Evolutionary conservation across 169 alveolate species (phyloP), one percentile per base, ranked within the genome.

Genomic region (Perkinsus chesapeaki): DNA sequence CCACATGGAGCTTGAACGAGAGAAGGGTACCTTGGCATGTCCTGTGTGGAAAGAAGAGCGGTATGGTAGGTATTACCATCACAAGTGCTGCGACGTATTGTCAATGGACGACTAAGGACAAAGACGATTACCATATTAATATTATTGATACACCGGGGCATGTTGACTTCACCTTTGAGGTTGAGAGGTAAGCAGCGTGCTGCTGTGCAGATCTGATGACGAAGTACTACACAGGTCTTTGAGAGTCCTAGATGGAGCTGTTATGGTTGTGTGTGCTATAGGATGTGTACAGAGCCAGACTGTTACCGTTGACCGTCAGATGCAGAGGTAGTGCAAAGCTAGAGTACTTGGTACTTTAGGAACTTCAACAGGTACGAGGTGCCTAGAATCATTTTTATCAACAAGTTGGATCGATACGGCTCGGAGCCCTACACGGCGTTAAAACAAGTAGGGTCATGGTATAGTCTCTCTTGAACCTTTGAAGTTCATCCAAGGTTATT

Each of bases 71-170:
- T 39, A 98, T 98, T 91, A 98, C 99, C 39, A 98, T 98, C 73
- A 97, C 98, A 91, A 96, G 98, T 73, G 99, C 99, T 16, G 99
- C 99, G 37, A 98, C 99, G 12, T 97, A 96, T 92, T 96, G 98
- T 92, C 95, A 96, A 48, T 98, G 99, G 99, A 95, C 95, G 94
- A 91, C 93, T 37, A 90, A 91, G 31, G 93, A 34, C 31, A 43
- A 94, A 37, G 93, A 82, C 91, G 97, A 95, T 73, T 96, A 95
- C 93, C 95, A 94, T 91, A 96, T 99, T 39, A 99, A 99, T 95
- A 96, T 99, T 91, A 99, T 99, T 93, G 99, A 99, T 95, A 98
- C 99, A 5, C 99, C 99, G 43, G 99, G 99, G 9, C 99, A 99
- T 97, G 99, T 99, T 48, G 99, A 99, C 96, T 98, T 99, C 95